Evolutionary conservation across 306 rosid genomes (phyloP).

Genomic region (Styphnolobium japonicum): DNA sequence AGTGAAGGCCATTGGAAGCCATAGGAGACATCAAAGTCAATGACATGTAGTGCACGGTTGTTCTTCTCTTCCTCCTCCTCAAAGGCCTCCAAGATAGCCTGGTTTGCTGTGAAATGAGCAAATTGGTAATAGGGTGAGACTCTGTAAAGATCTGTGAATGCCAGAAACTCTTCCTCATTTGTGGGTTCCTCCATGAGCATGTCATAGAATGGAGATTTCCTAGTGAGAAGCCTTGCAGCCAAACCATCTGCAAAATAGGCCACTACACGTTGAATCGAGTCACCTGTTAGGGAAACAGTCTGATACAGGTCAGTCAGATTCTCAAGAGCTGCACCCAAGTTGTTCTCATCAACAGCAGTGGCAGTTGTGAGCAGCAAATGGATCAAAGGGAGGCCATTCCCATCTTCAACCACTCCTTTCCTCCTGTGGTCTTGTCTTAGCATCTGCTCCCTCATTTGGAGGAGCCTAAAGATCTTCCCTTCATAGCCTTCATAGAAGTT

Average conservation of each 20-base stretch:
- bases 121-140: slow-evolving; percentile 68
- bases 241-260: slow-evolving; percentile 64
- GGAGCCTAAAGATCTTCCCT: slow-evolving; percentile 55
- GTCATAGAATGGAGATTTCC: slow-evolving; percentile 54
- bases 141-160: slow-evolving; percentile 53
- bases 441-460: slow-evolving; percentile 63
- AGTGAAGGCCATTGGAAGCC: slow-evolving; percentile 83
- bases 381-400: slow-evolving; percentile 51
- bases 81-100: slow-evolving; percentile 57
- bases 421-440: slow-evolving; percentile 39
- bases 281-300: slow-evolving; percentile 48
- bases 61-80: slow-evolving; percentile 52
- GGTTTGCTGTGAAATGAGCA: slow-evolving; percentile 81
- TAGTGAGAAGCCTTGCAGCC: slow-evolving; percentile 50
- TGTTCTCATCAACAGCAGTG: slow-evolving; percentile 40
- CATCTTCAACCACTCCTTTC: slow-evolving; percentile 21
- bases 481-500: slow-evolving; percentile 41
- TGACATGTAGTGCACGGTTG: slow-evolving; percentile 45
- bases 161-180: slow-evolving; percentile 41
- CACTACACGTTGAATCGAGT: slow-evolving; percentile 56
- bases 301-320: slow-evolving; percentile 40
- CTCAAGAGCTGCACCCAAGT: slow-evolving; percentile 32
- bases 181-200: slow-evolving; percentile 62
- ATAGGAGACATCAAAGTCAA: slow-evolving; percentile 59
- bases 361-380: slow-evolving; percentile 55